A percentile compares a stretch with the other conserved stretches of the same genome.
phyloP scores from a whole-genome alignment of 78 protist genomes.

The Polysphondylium violaceum region DNA sequence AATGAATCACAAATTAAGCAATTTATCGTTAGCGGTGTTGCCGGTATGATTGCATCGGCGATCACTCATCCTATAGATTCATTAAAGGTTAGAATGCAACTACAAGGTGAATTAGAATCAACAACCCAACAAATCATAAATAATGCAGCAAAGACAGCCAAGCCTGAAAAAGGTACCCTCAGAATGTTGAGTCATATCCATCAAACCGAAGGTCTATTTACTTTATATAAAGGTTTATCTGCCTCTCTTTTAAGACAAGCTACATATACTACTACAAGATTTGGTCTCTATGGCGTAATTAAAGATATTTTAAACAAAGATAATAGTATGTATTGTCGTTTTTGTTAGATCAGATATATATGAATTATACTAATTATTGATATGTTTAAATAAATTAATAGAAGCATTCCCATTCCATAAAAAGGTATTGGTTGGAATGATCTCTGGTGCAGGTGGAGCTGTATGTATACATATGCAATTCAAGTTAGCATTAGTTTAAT shows the following conservation, averaged over 20 bases:
- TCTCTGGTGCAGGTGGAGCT: constrained; percentile 85
- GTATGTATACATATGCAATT: background rate
- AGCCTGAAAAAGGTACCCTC: constrained; percentile 55
- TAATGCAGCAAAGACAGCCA: background rate
- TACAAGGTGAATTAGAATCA: constrained; percentile 42
- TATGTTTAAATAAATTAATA: background rate
- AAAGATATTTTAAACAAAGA: constrained; percentile 26
- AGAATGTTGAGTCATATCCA: constrained; percentile 41
- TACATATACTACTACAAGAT: constrained; percentile 80
- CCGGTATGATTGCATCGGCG: constrained; percentile 63
- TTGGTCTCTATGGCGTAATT: constrained; percentile 71
- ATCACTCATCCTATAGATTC: constrained; percentile 83
- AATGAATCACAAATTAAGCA: constrained; percentile 55
- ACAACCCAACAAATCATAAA: background rate
- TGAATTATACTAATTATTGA: background rate
- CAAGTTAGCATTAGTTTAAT: background rate
- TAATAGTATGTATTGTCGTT: constrained; percentile 13
- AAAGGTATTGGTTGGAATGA: constrained; percentile 59
- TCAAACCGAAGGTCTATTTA: constrained; percentile 69
- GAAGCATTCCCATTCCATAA: constrained; percentile 48
- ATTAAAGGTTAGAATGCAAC: constrained; percentile 79
- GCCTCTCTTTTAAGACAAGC: constrained; percentile 84
- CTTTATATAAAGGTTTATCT: constrained; percentile 77
- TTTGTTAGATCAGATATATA: background rate
- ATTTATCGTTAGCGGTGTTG: constrained; percentile 62